Percentiles rank a stretch among this genome's conserved stretches.
These are phyloP conservation scores for Knoxia roxburghii DNA, from an alignment of 257 asterid genomes.

Conservation along the genomic window DNA sequence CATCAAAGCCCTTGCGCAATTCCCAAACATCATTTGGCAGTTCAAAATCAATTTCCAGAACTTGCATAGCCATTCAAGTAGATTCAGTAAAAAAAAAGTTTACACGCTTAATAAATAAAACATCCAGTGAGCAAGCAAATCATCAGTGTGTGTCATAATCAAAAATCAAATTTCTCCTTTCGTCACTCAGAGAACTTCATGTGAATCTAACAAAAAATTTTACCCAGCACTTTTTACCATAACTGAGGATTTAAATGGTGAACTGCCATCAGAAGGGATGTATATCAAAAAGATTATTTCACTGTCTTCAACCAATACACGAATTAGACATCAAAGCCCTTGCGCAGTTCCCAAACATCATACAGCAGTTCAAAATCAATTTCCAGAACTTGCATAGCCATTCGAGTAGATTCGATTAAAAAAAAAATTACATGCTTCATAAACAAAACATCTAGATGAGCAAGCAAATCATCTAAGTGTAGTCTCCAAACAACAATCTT, in stretches of 20 bases:
- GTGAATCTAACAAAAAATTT: neutral
- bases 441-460: too few species aligned
- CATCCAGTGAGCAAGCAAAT: too few species aligned
- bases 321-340: conserved; percentile 8
- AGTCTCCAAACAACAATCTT: neutral
- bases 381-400: neutral
- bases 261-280: conserved; percentile 16
- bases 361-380: neutral
- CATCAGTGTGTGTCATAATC: too few species aligned
- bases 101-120: neutral
- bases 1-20: conserved; percentile 16
- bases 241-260: neutral
- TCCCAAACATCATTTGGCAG: conserved; percentile 13
- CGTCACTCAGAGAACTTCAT: neutral
- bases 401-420: neutral
- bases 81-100: neutral
- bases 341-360: conserved; percentile 15
- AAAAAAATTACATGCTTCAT: neutral
- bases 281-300: conserved; percentile 10
- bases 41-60: neutral
- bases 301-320: conserved; percentile 6
- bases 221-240: neutral
- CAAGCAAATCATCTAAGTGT: too few species aligned
- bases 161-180: too few species aligned
- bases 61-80: neutral